Base-by-base conservation (phyloP, 768 basidiomycete genomes). In the Mycena rebaudengoi region DNA sequence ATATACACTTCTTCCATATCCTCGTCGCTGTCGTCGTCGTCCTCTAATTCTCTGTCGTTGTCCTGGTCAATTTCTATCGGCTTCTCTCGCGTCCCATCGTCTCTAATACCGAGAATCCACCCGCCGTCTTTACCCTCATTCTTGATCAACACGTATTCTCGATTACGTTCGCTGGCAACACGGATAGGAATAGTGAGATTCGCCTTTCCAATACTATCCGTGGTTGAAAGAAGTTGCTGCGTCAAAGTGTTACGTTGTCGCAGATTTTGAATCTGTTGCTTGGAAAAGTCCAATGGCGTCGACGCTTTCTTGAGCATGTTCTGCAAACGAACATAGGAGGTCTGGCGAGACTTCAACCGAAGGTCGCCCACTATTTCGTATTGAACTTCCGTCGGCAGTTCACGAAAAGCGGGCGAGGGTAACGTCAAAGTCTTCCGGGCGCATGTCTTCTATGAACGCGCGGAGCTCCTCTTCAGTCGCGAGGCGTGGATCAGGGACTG, bases 321-420 rank as follows among this genome's bases (percentile, higher is more conserved):
- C 71, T 98, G 92, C 44, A 99, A 79, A 4, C 98, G 92, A 30
- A 88, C 89, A 78, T 96, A 91, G 10, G 95, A 97, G 13, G 94
- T 96, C 77, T 98, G 96, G 4, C 98, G 86, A 1, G 96, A 98
- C 76, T 95, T 96, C 59, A 98, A 82, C 4, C 98, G 88, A 48
- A 99, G 82, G 79, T 99, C 98, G 54, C 97, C 96, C 32, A 99
- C 90, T 67, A 99, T 97, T 79, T 99, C 98, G 77, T 99, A 99
- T 70, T 99, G 95, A 21, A 98, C 88, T 75, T 99, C 96, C 0
- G 95, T 97, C 3, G 98, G 96, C 3, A 99, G 86, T 65, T 94
- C 92, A 23, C 90, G 87, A 74, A 99, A 99, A 20, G 90, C 94
- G 5, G 94, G 86, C 2, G 96, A 96, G 18, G n/a, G 89, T 85